Base-by-base conservation (phyloP, 129 eudicot species). In the Saussurea involucrata region DNA sequence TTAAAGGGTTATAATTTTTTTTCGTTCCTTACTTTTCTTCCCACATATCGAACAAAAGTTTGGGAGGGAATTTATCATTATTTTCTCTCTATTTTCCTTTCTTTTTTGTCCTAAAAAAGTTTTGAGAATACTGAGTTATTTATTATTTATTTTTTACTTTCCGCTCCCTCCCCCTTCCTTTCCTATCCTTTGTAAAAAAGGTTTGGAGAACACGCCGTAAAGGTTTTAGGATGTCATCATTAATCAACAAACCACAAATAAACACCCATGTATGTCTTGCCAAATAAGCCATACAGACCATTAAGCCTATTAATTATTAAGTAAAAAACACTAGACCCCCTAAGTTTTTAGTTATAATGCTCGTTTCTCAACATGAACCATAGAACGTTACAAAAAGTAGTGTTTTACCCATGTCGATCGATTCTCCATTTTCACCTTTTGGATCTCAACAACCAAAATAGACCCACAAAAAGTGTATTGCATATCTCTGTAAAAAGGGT, bases 381-480 rank as follows among this genome's bases (percentile, higher is more conserved):
- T 10, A 9, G 13, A 24, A 76, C 29, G 18, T 29, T 15, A 8
- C 53, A 20, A 46, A 17, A 55, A 76, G 10, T 32, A 49, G 25
- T 24, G 28, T 67, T 44, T 42, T 15, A 20, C 13, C 21, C 34
- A 66, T 76, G 66, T 67, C 55, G 44, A 2, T 29, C 44, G 74
- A 68, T 68, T 68, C 13, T 33, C 68, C 34, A 15, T 68, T 32
- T 68, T 22, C 57, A 49, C 60, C 66, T 68, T 77, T 25, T 53
- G 53, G 24, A 4, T 66, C 6, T 29, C 55, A 32, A 4, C 33
- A 53, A 66, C 4, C 27, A 67, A 76, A 53, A 34, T 32, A 8
- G 46, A 20, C 22, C 66, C 9, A 65, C 34, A 44, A 44, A 76
- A 53, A 53, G 22, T 53, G 8, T 5, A 53, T 17, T 17, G 22